A percentile compares a stretch with the other conserved stretches of the same genome.
Conservation (phyloP, 768 basidiomycete genomes). For the Kwoniella mangroviensis region DNA sequence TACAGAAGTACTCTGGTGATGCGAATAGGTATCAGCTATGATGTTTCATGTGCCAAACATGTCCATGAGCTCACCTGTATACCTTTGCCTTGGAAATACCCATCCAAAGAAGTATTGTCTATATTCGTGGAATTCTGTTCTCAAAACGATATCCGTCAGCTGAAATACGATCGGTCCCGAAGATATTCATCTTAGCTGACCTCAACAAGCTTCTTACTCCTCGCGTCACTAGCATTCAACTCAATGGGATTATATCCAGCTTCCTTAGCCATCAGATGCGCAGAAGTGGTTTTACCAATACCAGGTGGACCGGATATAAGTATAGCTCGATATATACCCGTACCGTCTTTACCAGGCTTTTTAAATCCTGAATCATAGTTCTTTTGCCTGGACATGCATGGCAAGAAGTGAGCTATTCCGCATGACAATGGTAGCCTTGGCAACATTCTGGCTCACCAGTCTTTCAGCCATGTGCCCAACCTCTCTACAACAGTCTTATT, state of each 20-base stretch:
- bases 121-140: slow-evolving; percentile 83
- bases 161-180: background rate
- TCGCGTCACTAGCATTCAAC: slow-evolving; percentile 90
- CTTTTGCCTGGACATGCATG: slow-evolving; percentile 65
- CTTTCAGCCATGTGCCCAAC: slow-evolving; percentile 79
- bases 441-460: slow-evolving; percentile 67
- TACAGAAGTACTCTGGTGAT: slow-evolving; percentile 65
- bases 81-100: slow-evolving; percentile 62
- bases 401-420: background rate
- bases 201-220: slow-evolving; percentile 97
- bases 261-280: slow-evolving; percentile 87
- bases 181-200: slow-evolving; percentile 59
- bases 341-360: slow-evolving; percentile 88
- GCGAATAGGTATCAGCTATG: slow-evolving; percentile 3
- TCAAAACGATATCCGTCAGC: slow-evolving; percentile 5
- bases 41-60: background rate
- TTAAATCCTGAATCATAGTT: slow-evolving; percentile 80
- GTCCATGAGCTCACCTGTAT: slow-evolving; percentile 34
- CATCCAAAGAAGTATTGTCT: slow-evolving; percentile 84
- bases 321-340: slow-evolving; percentile 83
- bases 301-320: slow-evolving; percentile 93
- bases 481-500: slow-evolving; percentile 93
- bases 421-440: too few species aligned
- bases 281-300: slow-evolving; percentile 96
- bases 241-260: slow-evolving; percentile 92